Conservation (phyloP, 2,329 filamentous ascomycete species). For the Penicillium frequentans region DNA sequence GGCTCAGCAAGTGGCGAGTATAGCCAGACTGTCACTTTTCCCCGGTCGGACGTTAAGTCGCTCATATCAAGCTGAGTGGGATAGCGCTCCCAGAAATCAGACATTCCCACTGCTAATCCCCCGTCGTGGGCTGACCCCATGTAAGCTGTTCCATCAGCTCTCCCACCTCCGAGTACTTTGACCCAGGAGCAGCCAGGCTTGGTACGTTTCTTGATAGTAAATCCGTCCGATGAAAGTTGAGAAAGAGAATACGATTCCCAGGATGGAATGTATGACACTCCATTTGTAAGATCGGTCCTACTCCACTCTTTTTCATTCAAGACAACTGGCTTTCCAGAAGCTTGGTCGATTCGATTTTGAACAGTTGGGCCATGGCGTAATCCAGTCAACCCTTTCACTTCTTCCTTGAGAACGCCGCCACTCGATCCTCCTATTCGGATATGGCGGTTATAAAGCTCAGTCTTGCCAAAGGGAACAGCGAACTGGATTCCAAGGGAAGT, state of each 20-base stretch:
- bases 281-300: constrained; percentile 51
- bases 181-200: constrained; percentile 59
- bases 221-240: constrained; percentile 62
- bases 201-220: constrained; percentile 61
- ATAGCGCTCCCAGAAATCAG: constrained; percentile 65
- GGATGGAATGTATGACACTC: constrained; percentile 56
- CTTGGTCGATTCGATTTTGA: constrained; percentile 52
- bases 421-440: constrained; percentile 57
- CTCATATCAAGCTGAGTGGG: constrained; percentile 59
- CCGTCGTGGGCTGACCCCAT: constrained; percentile 58
- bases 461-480: constrained; percentile 53
- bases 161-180: constrained; percentile 57
- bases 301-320: constrained; percentile 37
- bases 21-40: constrained; percentile 60
- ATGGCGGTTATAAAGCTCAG: constrained; percentile 60
- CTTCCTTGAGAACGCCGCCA: constrained; percentile 58
- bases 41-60: constrained; percentile 51
- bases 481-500: constrained; percentile 51
- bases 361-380: constrained; percentile 57
- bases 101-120: constrained; percentile 59
- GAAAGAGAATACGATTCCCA: constrained; percentile 60
- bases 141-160: constrained; percentile 59
- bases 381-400: constrained; percentile 61
- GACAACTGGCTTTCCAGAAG: constrained; percentile 48
- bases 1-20: constrained; percentile 59